phyloP scores from a whole-genome alignment of 2,329 filamentous ascomycete species.

The Incumbomyces lentus region DNA sequence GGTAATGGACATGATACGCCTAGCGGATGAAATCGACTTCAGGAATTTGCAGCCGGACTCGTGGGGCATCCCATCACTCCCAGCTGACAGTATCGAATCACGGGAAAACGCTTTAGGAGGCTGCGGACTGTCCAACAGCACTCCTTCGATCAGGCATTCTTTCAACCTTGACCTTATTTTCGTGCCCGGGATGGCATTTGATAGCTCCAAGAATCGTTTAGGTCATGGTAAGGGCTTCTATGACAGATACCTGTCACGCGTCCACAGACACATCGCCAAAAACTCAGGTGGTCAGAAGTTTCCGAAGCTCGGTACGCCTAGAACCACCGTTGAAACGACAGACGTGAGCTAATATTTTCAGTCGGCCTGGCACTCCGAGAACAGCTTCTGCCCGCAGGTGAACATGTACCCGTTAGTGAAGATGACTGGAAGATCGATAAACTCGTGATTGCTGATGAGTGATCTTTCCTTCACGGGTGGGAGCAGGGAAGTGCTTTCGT shows the following conservation, averaged over 20 bases:
- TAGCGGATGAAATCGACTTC: constrained; percentile 66
- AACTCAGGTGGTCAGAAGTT: background rate
- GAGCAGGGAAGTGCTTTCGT: too few relatives aligned
- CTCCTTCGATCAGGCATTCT: constrained; percentile 19
- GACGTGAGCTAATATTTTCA: constrained; percentile 26
- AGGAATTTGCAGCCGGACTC: constrained; percentile 63
- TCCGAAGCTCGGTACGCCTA: constrained; percentile 10
- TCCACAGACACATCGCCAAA: constrained; percentile 24
- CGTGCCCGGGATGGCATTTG: constrained; percentile 88
- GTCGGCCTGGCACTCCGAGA: constrained; percentile 76
- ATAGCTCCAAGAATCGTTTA: constrained; percentile 61
- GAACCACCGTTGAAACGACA: constrained; percentile 18
- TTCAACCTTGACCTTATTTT: constrained; percentile 70
- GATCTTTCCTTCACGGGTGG: background rate
- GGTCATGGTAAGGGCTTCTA: constrained; percentile 97
- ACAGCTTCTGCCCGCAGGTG: constrained; percentile 60
- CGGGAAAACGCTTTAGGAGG: constrained; percentile 66
- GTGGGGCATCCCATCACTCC: constrained; percentile 91
- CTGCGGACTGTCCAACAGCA: constrained; percentile 14
- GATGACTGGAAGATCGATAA: constrained; percentile 75
- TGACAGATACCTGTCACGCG: constrained; percentile 64
- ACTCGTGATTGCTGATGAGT: constrained; percentile 33
- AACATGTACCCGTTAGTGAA: constrained; percentile 61
- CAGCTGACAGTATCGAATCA: constrained; percentile 50
- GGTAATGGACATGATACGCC: constrained; percentile 90